phyloP scores from a whole-genome alignment of 805 yeast species.

The Nakazawaea pomicola region DNA sequence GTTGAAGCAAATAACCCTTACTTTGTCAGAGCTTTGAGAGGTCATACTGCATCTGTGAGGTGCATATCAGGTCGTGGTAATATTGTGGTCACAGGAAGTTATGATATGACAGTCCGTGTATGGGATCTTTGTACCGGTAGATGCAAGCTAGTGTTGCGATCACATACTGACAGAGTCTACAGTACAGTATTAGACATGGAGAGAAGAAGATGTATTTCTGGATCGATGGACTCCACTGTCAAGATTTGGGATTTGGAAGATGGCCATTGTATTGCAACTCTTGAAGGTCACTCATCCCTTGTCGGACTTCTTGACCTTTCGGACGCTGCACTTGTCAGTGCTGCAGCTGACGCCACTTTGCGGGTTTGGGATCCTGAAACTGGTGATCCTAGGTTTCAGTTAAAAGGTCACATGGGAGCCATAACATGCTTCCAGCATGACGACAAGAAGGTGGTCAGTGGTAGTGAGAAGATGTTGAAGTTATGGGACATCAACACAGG shows the following conservation, averaged over 20 bases:
- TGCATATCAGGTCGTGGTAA: constrained; percentile 85
- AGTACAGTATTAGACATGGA: constrained; percentile 78
- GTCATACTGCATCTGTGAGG: constrained; percentile 78
- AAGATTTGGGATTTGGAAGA: constrained; percentile 84
- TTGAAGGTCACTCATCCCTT: constrained; percentile 84
- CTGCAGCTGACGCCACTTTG: constrained; percentile 92
- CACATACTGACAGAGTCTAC: constrained; percentile 86
- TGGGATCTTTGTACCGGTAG: constrained; percentile 81
- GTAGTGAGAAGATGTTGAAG: constrained; percentile 82
- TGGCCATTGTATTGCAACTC: constrained; percentile 62
- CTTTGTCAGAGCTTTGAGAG: constrained; percentile 63
- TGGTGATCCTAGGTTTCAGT: constrained; percentile 58
- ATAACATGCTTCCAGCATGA: constrained; percentile 93
- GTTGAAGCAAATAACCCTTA: constrained; percentile 51
- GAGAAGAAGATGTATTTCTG: constrained; percentile 79
- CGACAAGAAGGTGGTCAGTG: constrained; percentile 78
- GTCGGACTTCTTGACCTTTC: constrained; percentile 85
- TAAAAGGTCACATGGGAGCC: constrained; percentile 81
- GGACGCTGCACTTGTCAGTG: constrained; percentile 75
- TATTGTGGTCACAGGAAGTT: constrained; percentile 81
- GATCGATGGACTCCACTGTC: constrained; percentile 85
- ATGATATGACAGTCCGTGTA: constrained; percentile 84
- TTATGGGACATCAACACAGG: constrained; percentile 86
- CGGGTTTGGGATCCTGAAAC: constrained; percentile 89
- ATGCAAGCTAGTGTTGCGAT: constrained; percentile 69